phyloP scores from a whole-genome alignment of 495 filamentous ascomycete species.

The Xanthoparmelia taractica region DNA sequence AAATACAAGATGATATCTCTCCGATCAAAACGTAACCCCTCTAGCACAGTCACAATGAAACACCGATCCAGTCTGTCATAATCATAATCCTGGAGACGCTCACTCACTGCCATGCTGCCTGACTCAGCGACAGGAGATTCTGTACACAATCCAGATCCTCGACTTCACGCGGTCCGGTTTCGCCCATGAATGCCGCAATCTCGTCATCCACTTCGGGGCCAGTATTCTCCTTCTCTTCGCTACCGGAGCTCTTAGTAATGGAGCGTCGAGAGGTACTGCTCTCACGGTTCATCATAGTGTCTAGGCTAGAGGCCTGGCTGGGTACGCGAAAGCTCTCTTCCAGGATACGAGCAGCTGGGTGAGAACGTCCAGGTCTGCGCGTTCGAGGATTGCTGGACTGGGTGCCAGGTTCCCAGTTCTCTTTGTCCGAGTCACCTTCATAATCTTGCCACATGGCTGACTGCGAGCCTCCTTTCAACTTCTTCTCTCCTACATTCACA shows the following conservation, averaged over 20 bases:
- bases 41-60: not conserved
- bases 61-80: not conserved
- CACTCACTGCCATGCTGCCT: constrained; percentile 53
- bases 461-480: constrained; percentile 29
- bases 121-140: constrained; percentile 64
- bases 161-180: constrained; percentile 52
- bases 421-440: constrained; percentile 79
- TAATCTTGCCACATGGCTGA: constrained; percentile 29
- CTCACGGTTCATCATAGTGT: constrained; percentile 15
- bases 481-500: constrained; percentile 17
- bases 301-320: constrained; percentile 24
- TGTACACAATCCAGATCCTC: constrained; percentile 74
- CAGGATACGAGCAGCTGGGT: constrained; percentile 28
- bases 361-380: constrained; percentile 10
- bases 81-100: constrained; percentile 8
- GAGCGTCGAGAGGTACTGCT: not conserved
- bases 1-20: not conserved
- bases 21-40: not conserved
- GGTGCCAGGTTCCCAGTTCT: constrained; percentile 72
- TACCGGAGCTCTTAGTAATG: constrained; percentile 3
- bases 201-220: constrained; percentile 45
- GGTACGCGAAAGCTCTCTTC: constrained; percentile 36
- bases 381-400: constrained; percentile 32
- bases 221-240: constrained; percentile 29
- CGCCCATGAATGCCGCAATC: constrained; percentile 62